phyloP scores from a whole-genome alignment of 2,329 filamentous ascomycete genomes.

The Monosporascus sp. region DNA sequence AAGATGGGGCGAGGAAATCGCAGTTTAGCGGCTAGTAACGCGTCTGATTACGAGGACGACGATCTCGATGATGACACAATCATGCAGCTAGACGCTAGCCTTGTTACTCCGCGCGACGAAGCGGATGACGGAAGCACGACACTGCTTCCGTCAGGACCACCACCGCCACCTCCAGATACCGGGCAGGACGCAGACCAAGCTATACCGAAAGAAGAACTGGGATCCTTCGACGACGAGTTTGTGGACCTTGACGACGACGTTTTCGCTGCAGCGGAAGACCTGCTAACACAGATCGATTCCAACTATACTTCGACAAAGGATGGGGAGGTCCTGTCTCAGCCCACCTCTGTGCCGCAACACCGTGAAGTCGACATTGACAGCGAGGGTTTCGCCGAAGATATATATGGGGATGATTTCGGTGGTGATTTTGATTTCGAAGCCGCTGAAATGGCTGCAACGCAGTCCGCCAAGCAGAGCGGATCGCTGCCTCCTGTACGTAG shows the following conservation, averaged over 20 bases:
- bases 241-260: slow-evolving; percentile 62
- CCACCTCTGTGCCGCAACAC: slow-evolving; percentile 5
- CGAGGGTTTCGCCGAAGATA: slow-evolving; percentile 37
- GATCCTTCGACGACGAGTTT: slow-evolving; percentile 51
- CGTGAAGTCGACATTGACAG: slow-evolving; percentile 11
- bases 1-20: neutral
- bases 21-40: slow-evolving; percentile 5
- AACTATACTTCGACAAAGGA: slow-evolving; percentile 13
- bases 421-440: slow-evolving; percentile 71
- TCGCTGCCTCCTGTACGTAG: slow-evolving; percentile 50
- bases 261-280: slow-evolving; percentile 42
- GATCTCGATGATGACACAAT: slow-evolving; percentile 58
- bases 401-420: slow-evolving; percentile 70
- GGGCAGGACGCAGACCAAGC: slow-evolving; percentile 10
- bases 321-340: slow-evolving; percentile 11
- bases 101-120: slow-evolving; percentile 12
- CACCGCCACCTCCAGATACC: slow-evolving; percentile 9
- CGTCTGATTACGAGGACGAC: slow-evolving; percentile 51
- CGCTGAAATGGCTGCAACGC: slow-evolving; percentile 67
- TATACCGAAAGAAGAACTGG: slow-evolving; percentile 6
- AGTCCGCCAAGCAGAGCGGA: slow-evolving; percentile 43
- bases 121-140: slow-evolving; percentile 13
- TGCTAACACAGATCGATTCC: slow-evolving; percentile 33
- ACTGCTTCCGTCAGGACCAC: slow-evolving; percentile 6
- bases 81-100: slow-evolving; percentile 45